Evolutionary conservation across 352 stramenopile genomes (phyloP), one percentile per base, ranked within the genome.

Genomic region (Phytophthora foliorum): DNA sequence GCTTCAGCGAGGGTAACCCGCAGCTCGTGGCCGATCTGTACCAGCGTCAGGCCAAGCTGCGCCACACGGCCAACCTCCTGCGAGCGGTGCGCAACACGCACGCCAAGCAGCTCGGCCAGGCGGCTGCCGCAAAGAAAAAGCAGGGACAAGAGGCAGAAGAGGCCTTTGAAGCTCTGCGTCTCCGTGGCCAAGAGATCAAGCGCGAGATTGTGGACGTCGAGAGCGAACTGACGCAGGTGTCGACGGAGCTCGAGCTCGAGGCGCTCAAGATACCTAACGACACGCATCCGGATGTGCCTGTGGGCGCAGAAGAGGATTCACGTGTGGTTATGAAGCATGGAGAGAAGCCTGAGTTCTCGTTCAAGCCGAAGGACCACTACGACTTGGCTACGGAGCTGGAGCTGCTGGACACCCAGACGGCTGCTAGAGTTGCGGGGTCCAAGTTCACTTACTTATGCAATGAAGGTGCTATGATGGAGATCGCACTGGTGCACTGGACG

Each of bases 401-500:
- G 22, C 67, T 97, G 22, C 58, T 96, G 48, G 90, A 97, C 57
- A 95, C 89, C 7, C 76, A 88, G 46, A 81, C 76, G 0, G 86
- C 74, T 0, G 83, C 88, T 11, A 84, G 84, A 61, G 84, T 95
- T 11, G 84, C 81, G 10, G 89, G 88, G 24, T 92, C 88, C 63
- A 91, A 93, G 67, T 97, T 97, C 72, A 86, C 88, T 17, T 90
- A 88, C 48, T 74, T 97, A 50, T 92, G 88, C 61, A 95, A 96
- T 58, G 88, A 96, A 87, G 87, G 74, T 22, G 90, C 86, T 8
- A 88, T 97, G 85, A 84, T 97, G 42, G 91, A 97, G 69, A 77
- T 97, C 41, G 91, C 87, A 16, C 72, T 97, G 4, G 78, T 93
- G 39, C 86, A 95, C 42, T 96, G 80, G 81, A 91, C 84, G 21